Percentiles rank a stretch among this genome's conserved stretches.
Evolutionary conservation across 2,329 filamentous ascomycete genomes (phyloP).

Genomic region (Hypomyces perniciosus): DNA sequence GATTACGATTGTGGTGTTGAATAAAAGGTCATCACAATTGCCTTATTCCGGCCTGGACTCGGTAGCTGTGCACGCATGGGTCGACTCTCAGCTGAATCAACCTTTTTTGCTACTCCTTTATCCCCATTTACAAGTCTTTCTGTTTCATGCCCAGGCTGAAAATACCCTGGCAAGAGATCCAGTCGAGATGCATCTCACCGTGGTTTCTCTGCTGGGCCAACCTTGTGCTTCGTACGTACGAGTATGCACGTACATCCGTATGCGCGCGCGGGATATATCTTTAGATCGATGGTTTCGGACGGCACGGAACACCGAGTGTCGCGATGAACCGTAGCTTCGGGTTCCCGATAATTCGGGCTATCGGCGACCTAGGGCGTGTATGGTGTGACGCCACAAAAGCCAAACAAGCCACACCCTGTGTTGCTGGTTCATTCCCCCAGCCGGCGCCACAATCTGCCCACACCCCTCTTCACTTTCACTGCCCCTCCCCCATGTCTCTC

Average conservation of each 20-base stretch:
- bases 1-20: no score
- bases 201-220: not conserved
- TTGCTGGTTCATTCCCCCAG: not conserved
- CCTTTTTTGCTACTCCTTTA: no score
- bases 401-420: not conserved
- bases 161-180: no score
- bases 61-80: no score
- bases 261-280: not conserved
- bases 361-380: conserved; percentile 5
- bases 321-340: conserved; percentile 10
- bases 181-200: not conserved
- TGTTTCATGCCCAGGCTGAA: no score
- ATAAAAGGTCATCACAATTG: no score
- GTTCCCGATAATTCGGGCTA: conserved; percentile 5
- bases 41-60: no score
- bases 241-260: no score
- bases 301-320: conserved; percentile 2
- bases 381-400: not conserved
- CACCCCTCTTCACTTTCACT: not conserved
- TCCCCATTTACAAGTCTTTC: no score
- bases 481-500: not conserved
- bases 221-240: no score
- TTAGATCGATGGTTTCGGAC: not conserved
- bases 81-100: no score
- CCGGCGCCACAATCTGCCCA: conserved; percentile 7